Percentiles rank a stretch among this genome's conserved stretches.
phyloP scores from a whole-genome alignment of 148 eudicot genomes.

The Rhododendron ferrugineum region DNA sequence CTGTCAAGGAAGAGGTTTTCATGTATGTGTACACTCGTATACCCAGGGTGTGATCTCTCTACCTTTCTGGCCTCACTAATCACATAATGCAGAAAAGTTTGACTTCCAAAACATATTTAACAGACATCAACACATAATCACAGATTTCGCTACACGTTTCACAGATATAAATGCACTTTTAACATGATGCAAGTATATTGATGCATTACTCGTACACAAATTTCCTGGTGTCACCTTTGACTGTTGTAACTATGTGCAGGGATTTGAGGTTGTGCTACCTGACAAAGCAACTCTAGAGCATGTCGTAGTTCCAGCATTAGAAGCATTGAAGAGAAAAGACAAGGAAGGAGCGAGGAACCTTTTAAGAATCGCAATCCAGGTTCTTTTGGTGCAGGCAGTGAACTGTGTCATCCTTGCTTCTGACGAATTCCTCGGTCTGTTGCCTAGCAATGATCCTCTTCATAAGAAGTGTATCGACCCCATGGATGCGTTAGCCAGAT shows the following conservation, averaged over 20 bases:
- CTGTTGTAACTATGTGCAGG: slow-evolving; percentile 26
- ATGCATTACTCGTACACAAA: not conserved
- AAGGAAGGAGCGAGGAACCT: slow-evolving; percentile 56
- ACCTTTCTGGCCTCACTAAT: not conserved
- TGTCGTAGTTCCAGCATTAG: slow-evolving; percentile 41
- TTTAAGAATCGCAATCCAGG: slow-evolving; percentile 48
- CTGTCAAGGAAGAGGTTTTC: not conserved
- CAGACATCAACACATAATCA: not conserved
- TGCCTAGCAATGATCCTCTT: slow-evolving; percentile 59
- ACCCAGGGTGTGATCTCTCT: not conserved
- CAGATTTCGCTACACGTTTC: not conserved
- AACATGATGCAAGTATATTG: too few relatives aligned
- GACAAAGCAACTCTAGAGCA: slow-evolving; percentile 59
- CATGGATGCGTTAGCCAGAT: slow-evolving; percentile 60
- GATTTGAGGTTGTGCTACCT: slow-evolving; percentile 56
- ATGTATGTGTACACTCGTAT: not conserved
- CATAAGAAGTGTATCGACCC: slow-evolving; percentile 58
- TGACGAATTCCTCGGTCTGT: slow-evolving; percentile 45
- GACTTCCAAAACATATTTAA: not conserved
- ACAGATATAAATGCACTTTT: too few relatives aligned
- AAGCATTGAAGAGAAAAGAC: slow-evolving; percentile 46
- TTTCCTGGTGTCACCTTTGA: not conserved
- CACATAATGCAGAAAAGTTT: not conserved
- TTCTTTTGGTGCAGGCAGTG: slow-evolving; percentile 50
- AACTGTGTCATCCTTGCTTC: slow-evolving; percentile 52